Percentiles rank a stretch among this genome's conserved stretches.
Conservation (phyloP, 768 basidiomycete species). For the Pholiota microspora region DNA sequence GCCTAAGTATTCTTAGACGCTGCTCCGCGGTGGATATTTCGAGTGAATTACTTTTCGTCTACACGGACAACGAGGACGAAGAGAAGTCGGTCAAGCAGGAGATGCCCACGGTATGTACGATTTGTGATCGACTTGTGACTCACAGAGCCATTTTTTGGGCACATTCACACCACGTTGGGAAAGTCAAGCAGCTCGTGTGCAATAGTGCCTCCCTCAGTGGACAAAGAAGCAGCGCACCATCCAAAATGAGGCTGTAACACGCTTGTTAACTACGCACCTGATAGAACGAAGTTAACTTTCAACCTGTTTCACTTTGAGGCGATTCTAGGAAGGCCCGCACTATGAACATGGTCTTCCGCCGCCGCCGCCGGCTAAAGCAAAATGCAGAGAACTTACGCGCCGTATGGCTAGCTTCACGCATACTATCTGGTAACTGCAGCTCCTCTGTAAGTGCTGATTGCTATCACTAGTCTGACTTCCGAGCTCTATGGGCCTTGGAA, state of each 20-base stretch:
- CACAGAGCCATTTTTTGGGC: neutral
- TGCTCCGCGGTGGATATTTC: neutral
- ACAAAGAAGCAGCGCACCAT: neutral
- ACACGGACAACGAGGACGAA: neutral
- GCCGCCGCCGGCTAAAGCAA: conserved; percentile 2
- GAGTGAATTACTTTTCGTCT: neutral
- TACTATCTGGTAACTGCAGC: neutral
- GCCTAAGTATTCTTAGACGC: neutral
- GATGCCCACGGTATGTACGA: neutral
- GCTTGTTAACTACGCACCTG: neutral
- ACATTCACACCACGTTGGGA: neutral
- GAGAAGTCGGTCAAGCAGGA: neutral
- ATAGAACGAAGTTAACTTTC: neutral
- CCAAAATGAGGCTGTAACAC: neutral
- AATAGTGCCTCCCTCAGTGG: neutral
- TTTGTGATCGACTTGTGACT: neutral
- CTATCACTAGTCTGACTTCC: neutral
- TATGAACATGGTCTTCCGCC: neutral
- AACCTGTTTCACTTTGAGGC: too few species aligned
- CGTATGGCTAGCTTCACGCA: conserved; percentile 1
- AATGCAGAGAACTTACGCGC: neutral
- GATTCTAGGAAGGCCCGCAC: too few species aligned
- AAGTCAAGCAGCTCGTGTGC: neutral
- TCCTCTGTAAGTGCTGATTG: neutral
- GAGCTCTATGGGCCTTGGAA: neutral